Evolutionary conservation across 2,329 filamentous ascomycete species (phyloP).

Genomic region (Paramyrothecium roridum): DNA sequence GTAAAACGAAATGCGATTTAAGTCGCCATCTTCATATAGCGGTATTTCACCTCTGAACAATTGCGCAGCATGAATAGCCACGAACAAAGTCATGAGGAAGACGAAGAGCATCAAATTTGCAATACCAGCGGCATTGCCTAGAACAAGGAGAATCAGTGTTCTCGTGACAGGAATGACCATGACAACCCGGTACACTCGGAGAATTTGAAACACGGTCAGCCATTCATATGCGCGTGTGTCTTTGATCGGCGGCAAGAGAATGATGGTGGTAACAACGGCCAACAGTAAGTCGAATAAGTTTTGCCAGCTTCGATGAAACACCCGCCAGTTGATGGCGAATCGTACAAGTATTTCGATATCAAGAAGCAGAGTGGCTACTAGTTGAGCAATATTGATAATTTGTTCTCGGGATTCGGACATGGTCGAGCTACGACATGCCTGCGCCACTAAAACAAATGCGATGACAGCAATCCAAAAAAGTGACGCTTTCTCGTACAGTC

Average conservation of each 20-base stretch:
- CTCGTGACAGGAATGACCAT: conserved; percentile 83
- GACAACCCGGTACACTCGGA: conserved; percentile 89
- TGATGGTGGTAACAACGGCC: conserved; percentile 77
- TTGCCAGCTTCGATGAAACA: conserved; percentile 68
- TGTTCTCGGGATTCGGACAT: conserved; percentile 62
- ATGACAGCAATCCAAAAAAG: conserved; percentile 82
- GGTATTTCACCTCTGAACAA: conserved; percentile 87
- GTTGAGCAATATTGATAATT: conserved; percentile 72
- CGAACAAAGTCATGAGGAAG: conserved; percentile 90
- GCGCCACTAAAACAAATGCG: conserved; percentile 72
- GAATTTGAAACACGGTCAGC: conserved; percentile 88
- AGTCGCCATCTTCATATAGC: conserved; percentile 55
- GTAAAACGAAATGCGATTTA: conserved; percentile 73
- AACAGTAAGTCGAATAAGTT: conserved; percentile 81
- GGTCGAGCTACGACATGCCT: conserved; percentile 70
- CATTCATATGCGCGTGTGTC: conserved; percentile 76
- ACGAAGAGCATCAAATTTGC: conserved; percentile 94
- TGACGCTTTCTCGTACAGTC: conserved; percentile 68
- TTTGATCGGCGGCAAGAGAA: conserved; percentile 79
- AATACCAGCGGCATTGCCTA: conserved; percentile 89
- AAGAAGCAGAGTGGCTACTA: conserved; percentile 73
- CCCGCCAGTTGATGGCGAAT: conserved; percentile 74
- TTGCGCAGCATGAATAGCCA: conserved; percentile 89
- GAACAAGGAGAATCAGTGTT: conserved; percentile 80
- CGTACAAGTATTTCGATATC: conserved; percentile 80